A percentile compares a stretch with the other conserved stretches of the same genome.
These are phyloP conservation scores for Zygnema cylindricum DNA, from an alignment of 139 green algal species.

Conservation along the genomic window DNA sequence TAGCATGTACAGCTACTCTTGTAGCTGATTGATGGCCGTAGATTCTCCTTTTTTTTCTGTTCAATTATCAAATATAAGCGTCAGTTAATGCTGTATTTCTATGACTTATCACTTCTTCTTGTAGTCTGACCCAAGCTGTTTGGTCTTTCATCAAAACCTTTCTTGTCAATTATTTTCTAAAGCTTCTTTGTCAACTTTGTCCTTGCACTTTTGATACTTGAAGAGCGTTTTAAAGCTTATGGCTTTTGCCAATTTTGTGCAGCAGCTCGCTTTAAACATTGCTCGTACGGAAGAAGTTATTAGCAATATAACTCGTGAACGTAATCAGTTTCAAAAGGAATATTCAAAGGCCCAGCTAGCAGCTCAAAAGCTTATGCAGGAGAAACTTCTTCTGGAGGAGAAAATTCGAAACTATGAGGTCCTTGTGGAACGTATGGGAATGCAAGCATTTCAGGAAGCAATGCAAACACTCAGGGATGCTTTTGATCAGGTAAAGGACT, in stretches of 20 bases:
- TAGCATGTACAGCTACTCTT: too few species aligned
- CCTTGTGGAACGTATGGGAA: conserved; percentile 14
- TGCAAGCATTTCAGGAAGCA: conserved; percentile 7
- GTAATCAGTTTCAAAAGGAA: conserved; percentile 20
- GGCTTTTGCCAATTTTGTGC: conserved; percentile 5
- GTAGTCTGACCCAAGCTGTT: too few species aligned
- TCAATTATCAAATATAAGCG: too few species aligned
- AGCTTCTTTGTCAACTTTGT: not conserved
- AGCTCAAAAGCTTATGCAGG: not conserved
- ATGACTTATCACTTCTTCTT: too few species aligned
- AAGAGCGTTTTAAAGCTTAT: not conserved
- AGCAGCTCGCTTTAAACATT: conserved; percentile 25
- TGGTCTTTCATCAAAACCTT: too few species aligned
- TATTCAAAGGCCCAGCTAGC: not conserved
- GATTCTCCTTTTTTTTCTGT: too few species aligned
- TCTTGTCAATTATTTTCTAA: not conserved
- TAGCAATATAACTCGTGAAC: not conserved
- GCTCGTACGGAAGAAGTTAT: conserved; percentile 15
- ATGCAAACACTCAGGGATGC: conserved; percentile 6
- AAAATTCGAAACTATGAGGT: not conserved
- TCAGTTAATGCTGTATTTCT: too few species aligned
- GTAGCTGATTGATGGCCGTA: too few species aligned
- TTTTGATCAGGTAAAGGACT: not conserved
- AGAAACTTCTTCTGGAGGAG: conserved; percentile 25
- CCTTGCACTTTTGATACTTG: not conserved